Conservation (phyloP, 768 basidiomycete genomes). For the Serendipita sp. region DNA sequence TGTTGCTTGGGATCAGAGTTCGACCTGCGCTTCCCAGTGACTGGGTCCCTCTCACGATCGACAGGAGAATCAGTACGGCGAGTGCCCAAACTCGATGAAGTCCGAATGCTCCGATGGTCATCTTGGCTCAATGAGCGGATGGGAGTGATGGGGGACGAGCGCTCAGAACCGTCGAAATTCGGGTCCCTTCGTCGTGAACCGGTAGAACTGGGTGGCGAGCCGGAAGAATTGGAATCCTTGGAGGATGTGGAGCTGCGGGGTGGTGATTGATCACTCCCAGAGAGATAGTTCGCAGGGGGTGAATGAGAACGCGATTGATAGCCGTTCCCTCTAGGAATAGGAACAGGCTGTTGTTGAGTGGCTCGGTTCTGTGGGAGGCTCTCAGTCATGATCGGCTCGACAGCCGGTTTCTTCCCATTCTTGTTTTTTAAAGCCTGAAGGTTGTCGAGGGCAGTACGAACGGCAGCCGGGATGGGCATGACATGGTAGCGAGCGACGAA, state of each 20-base stretch:
- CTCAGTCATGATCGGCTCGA: background rate
- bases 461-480: conserved; percentile 53
- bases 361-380: background rate
- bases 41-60: background rate
- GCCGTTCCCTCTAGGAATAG: background rate
- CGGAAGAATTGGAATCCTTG: background rate
- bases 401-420: background rate
- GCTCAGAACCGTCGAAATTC: conserved; percentile 1
- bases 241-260: background rate
- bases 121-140: background rate
- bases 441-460: conserved; percentile 50
- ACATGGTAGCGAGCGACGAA: conserved; percentile 61
- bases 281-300: background rate
- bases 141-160: background rate
- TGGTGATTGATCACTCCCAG: background rate
- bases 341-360: background rate
- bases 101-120: background rate
- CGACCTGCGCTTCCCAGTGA: background rate
- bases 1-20: conserved; percentile 1
- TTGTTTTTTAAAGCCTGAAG: background rate
- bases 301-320: background rate
- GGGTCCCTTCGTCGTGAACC: background rate
- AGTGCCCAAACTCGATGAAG: background rate
- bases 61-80: background rate
- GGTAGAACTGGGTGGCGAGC: conserved; percentile 1